These are phyloP conservation scores for Aphanomyces invadans DNA, from an alignment of 352 stramenopile species.

Conservation along the genomic window DNA sequence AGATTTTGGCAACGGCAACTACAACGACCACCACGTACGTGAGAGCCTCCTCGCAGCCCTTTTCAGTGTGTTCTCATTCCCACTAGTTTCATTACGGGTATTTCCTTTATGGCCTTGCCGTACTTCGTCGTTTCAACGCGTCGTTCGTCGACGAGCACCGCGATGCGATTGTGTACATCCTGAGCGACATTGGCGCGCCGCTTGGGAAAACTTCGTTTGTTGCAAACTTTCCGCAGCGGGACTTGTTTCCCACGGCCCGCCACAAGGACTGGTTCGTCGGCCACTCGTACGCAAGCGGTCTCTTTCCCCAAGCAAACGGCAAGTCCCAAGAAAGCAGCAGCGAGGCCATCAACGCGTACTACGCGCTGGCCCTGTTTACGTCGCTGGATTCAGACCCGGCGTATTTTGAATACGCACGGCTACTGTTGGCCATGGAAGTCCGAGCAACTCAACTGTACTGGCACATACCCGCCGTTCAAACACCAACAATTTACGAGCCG, in stretches of 20 bases:
- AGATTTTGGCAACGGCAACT: conserved; percentile 85
- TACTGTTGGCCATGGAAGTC: conserved; percentile 90
- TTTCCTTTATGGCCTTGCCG: conserved; percentile 74
- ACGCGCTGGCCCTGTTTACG: conserved; percentile 84
- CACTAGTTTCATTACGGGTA: conserved; percentile 94
- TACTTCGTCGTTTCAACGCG: conserved; percentile 66
- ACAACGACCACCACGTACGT: conserved; percentile 78
- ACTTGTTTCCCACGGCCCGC: conserved; percentile 79
- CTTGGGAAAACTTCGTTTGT: conserved; percentile 47
- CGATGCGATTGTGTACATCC: conserved; percentile 42
- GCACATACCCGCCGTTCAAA: conserved; percentile 82
- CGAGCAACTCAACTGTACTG: conserved; percentile 93
- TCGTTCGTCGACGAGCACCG: conserved; percentile 57
- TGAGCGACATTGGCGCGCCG: conserved; percentile 63
- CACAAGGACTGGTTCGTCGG: conserved; percentile 96
- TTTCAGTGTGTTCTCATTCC: not conserved
- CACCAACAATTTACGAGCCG: conserved; percentile 56
- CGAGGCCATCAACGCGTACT: conserved; percentile 95
- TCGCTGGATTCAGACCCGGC: conserved; percentile 38
- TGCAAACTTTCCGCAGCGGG: conserved; percentile 36
- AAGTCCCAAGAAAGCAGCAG: conserved; percentile 95
- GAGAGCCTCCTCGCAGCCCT: not conserved
- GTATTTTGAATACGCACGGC: conserved; percentile 79
- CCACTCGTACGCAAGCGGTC: conserved; percentile 92
- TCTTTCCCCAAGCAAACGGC: conserved; percentile 91